Conservation (phyloP, 139 green algal species). For the Chlorella sp. region DNA sequence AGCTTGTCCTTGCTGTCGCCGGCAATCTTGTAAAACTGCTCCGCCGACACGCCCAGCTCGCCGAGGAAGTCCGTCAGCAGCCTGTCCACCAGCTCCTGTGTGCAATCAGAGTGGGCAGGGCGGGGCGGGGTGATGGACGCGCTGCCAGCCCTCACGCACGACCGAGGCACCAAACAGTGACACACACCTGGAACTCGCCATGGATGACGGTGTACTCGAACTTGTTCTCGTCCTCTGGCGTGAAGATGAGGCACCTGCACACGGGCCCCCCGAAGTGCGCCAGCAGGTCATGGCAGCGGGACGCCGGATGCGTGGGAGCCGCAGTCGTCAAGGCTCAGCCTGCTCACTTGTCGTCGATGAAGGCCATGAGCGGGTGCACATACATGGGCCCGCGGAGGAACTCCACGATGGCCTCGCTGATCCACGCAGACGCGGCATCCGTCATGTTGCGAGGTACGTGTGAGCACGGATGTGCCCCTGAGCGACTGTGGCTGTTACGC, state of each 20-base stretch:
- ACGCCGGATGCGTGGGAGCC: not conserved
- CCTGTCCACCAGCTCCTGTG: constrained; percentile 49
- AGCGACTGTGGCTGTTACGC: no score
- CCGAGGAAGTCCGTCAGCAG: constrained; percentile 49
- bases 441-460: no score
- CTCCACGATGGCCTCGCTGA: constrained; percentile 15
- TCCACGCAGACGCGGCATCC: no score
- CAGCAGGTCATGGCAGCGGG: not conserved
- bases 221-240: constrained; percentile 59
- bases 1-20: constrained; percentile 15
- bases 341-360: constrained; percentile 49
- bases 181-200: not conserved
- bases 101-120: no score
- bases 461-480: no score
- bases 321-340: no score
- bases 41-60: constrained; percentile 40
- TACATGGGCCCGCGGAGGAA: constrained; percentile 44
- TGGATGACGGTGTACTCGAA: constrained; percentile 48
- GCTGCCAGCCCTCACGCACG: no score
- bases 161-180: no score
- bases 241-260: constrained; percentile 43
- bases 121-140: no score
- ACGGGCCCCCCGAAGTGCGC: no score
- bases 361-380: constrained; percentile 53
- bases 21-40: constrained; percentile 32